Evolutionary conservation across 768 basidiomycete genomes (phyloP).

Genomic region (Boletus huronensis): DNA sequence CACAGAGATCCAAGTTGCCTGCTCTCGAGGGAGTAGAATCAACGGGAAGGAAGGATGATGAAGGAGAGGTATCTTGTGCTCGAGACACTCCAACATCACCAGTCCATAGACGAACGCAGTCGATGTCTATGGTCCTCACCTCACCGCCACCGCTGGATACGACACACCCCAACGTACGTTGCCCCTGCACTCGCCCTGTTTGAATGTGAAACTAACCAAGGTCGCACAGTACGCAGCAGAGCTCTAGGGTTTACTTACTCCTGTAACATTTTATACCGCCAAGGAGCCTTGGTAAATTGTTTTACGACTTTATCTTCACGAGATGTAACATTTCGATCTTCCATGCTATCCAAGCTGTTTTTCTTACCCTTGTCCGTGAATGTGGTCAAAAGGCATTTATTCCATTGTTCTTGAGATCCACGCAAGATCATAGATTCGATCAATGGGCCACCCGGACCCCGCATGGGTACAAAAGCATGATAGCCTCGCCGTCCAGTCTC

Average conservation of each 20-base stretch:
- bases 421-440: neutral
- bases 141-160: slow-evolving; percentile 14
- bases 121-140: slow-evolving; percentile 24
- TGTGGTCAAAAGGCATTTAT: neutral
- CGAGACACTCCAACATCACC: slow-evolving; percentile 7
- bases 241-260: slow-evolving; percentile 12
- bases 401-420: neutral
- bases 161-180: slow-evolving; percentile 16
- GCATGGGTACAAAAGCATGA: neutral
- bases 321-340: slow-evolving; percentile 18
- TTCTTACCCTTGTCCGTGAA: neutral
- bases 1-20: neutral
- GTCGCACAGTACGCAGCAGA: slow-evolving; percentile 23
- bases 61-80: neutral
- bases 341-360: slow-evolving; percentile 8
- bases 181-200: neutral
- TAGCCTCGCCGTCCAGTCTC: neutral
- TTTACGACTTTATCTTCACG: neutral
- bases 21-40: neutral
- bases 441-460: neutral
- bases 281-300: slow-evolving; percentile 6
- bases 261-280: neutral
- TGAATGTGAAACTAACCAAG: neutral
- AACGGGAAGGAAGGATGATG: neutral
- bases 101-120: slow-evolving; percentile 26